Percentiles rank a stretch among this genome's conserved stretches.
These are phyloP conservation scores for Phytomonas sp. DNA, from an alignment of 208 protist genomes.

Conservation along the genomic window DNA sequence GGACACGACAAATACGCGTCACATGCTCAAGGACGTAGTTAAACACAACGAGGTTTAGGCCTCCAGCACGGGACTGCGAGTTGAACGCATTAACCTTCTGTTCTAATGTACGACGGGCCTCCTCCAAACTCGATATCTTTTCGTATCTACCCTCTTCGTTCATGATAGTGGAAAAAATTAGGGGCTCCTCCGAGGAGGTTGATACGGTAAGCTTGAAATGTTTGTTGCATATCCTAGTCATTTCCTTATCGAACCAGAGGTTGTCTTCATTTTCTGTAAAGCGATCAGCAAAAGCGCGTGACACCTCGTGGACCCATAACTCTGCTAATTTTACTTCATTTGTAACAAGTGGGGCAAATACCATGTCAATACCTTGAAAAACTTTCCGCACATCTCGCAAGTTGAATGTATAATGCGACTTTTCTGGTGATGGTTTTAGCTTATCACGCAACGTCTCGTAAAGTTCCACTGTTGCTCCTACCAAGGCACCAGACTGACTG, in stretches of 20 bases:
- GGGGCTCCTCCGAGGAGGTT: slow-evolving; percentile 21
- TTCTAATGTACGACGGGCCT: slow-evolving; percentile 75
- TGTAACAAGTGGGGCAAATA: slow-evolving; percentile 52
- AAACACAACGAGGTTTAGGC: slow-evolving; percentile 94
- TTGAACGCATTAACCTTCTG: slow-evolving; percentile 89
- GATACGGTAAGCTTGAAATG: slow-evolving; percentile 67
- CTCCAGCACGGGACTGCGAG: slow-evolving; percentile 38
- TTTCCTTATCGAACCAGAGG: slow-evolving; percentile 82
- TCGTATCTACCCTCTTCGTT: slow-evolving; percentile 88
- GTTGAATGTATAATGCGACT: slow-evolving; percentile 98
- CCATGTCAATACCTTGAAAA: slow-evolving; percentile 91
- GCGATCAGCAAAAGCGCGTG: slow-evolving; percentile 93
- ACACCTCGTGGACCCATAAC: slow-evolving; percentile 94
- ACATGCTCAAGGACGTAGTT: slow-evolving; percentile 96
- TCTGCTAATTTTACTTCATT: slow-evolving; percentile 58
- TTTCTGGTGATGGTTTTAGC: slow-evolving; percentile 95
- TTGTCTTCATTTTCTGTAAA: slow-evolving; percentile 90
- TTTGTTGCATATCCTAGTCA: slow-evolving; percentile 53
- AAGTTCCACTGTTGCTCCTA: slow-evolving; percentile 88
- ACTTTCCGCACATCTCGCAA: slow-evolving; percentile 94
- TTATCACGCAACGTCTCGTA: slow-evolving; percentile 90
- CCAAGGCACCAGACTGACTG: slow-evolving; percentile 38
- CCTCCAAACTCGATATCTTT: slow-evolving; percentile 66
- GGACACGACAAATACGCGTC: slow-evolving; percentile 91
- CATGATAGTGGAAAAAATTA: slow-evolving; percentile 78